Evolutionary conservation across 257 asterid species (phyloP), one percentile per base, ranked within the genome.

Genomic region (Linderniella brevidens): DNA sequence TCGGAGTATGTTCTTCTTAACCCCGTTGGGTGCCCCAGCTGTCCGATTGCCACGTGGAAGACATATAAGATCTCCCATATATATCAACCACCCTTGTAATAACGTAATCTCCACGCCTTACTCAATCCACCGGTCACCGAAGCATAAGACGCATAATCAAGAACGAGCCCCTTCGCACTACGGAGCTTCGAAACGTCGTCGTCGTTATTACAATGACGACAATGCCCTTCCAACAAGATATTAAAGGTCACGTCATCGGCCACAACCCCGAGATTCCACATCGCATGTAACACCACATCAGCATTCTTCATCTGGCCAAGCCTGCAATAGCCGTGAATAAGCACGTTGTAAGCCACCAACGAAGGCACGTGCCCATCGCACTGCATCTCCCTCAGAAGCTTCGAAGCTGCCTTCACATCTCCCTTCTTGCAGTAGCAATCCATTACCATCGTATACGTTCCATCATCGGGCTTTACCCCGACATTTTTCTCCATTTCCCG

Each of bases 161-260:
- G 83, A 60, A 84, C 64, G 39, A 78, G 87, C 58, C 96, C 98
- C 56, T 78, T 84, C 38, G 93, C 80, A 19, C 72, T 38, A 11
- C 83, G 93, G 17, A 83, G 60, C 40, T 48, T 56, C 35, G 54
- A 67, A 44, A 53, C 59, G 54, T 74, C 83, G 38, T 75, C 85
- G 0, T 56, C 59, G 18, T 61, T 78, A 20, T 73, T 35, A 35
- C 10, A 69, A 41, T 64, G 40, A 43, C 58, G 77, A 57, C 92
- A 74, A 52, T 84, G 68, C 56, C 94, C 94, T 48, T 88, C 94
- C 59, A 88, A 55, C 54, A 88, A 63, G 19, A 78, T 80, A 53
- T 80, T 88, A 52, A 62, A 88, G 3, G 98, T 88, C 52, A 88
- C 64, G 62, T 88, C 98, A 66, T 88, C 94, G 0, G 94, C 95